Evolutionary conservation across 768 basidiomycete species (phyloP).

Genomic region (Kwoniella bestiolae): DNA sequence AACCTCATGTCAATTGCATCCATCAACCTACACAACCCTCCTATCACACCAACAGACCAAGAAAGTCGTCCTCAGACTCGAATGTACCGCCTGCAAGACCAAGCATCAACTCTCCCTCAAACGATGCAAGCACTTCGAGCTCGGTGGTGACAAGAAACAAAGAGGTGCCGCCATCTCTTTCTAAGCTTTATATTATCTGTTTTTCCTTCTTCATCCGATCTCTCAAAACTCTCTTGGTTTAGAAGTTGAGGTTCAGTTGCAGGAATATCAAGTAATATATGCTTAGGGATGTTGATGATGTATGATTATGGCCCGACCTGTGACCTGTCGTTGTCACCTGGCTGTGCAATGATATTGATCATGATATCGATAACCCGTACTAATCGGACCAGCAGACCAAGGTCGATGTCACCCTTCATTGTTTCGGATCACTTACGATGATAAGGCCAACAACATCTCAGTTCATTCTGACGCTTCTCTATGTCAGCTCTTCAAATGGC

Average conservation of each 20-base stretch:
- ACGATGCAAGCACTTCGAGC: conserved; percentile 99
- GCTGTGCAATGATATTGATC: too few relatives aligned
- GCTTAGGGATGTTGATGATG: conserved; percentile 15
- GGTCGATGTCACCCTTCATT: too few relatives aligned
- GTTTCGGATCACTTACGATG: too few relatives aligned
- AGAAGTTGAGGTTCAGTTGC: background rate
- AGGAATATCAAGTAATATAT: background rate
- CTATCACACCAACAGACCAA: conserved; percentile 65
- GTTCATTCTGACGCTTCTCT: too few relatives aligned
- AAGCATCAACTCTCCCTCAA: conserved; percentile 96
- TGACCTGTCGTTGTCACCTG: too few relatives aligned
- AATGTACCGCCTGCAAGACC: conserved; percentile 98
- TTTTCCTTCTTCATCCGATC: background rate
- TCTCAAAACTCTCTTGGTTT: background rate
- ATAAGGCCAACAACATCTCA: too few relatives aligned
- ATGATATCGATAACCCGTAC: too few relatives aligned
- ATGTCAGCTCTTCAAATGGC: too few relatives aligned
- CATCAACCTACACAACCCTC: background rate
- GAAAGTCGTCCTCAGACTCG: conserved; percentile 97
- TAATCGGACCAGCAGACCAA: too few relatives aligned
- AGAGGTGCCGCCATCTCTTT: conserved; percentile 40
- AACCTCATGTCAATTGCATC: background rate
- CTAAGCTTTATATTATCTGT: conserved; percentile 21
- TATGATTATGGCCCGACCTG: conserved; percentile 17
- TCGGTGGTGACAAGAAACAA: conserved; percentile 99